Percentiles rank a stretch among this genome's conserved stretches.
phyloP scores from a whole-genome alignment of 768 basidiomycete genomes.

The Leccinum subtestaceum region DNA sequence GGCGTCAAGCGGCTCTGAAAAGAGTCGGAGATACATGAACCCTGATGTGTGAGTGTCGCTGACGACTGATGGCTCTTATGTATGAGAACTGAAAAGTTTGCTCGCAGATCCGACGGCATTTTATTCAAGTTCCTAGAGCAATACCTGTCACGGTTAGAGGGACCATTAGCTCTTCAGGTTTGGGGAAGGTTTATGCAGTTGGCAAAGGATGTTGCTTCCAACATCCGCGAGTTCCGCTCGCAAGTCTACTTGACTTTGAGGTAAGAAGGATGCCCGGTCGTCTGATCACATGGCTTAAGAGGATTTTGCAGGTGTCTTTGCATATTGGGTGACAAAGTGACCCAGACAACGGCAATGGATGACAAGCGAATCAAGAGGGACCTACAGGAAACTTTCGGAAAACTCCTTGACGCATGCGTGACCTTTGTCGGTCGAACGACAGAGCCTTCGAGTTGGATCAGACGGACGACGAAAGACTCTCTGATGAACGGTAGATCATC shows the following conservation, averaged over 20 bases:
- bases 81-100: constrained; percentile 1
- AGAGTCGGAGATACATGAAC: constrained; percentile 58
- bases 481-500: constrained; percentile 71
- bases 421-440: constrained; percentile 67
- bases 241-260: constrained; percentile 71
- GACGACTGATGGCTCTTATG: background rate
- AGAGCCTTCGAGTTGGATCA: constrained; percentile 80
- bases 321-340: constrained; percentile 78
- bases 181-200: constrained; percentile 80
- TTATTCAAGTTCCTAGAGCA: constrained; percentile 88
- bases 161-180: constrained; percentile 88
- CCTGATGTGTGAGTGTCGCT: constrained; percentile 57
- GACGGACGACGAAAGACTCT: constrained; percentile 63
- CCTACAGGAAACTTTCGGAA: constrained; percentile 86
- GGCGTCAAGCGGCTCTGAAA: constrained; percentile 53
- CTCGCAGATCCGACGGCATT: constrained; percentile 61
- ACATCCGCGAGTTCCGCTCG: constrained; percentile 62
- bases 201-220: constrained; percentile 71
- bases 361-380: constrained; percentile 87
- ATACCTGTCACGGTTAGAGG: constrained; percentile 81
- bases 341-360: constrained; percentile 88
- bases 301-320: constrained; percentile 57
- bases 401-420: constrained; percentile 79
- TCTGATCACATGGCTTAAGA: constrained; percentile 11
- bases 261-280: constrained; percentile 39